Base-by-base conservation (phyloP, 805 yeast species). In the Trichomonascus vanleenenianus region DNA sequence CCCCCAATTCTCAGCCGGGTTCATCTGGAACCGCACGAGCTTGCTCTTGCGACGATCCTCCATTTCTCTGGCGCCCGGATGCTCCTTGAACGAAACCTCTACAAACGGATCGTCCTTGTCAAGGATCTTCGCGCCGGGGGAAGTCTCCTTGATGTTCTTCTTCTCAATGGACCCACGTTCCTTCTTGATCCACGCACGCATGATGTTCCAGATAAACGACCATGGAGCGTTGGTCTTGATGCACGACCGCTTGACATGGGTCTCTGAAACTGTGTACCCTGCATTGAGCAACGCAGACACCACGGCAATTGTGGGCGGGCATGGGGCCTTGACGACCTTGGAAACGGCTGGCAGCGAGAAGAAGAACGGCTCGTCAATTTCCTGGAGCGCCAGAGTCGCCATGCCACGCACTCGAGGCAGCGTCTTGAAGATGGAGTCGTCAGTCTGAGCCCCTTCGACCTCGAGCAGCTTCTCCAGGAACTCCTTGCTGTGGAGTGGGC, bases 1-100 rank as follows among this genome's bases (percentile, higher is more conserved):
- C 1, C 99, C 99, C 99, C 99, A 93, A 61, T 85, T 82, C 61
- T 85, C 85, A 1, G 87, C 76, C 12, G 99, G 99, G 59, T 89
- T 91, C 59, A 81, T 88, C 61, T 89, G 98, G 64, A 75, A 91
- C 56, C 96, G 73, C 11, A 87, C 87, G 60, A 91, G 77, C 64
- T 87, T 87, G 48, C 86, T 73, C 51, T 76, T 80, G 57, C 96
- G 74, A 44, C 86, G 67, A 45, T 65, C 69, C 54, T 78, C 78
- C 45, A 88, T 66, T 41, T 68, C 72, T 15, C 68, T 72, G 48
- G 88, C 76, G 65, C 44, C 74, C 75, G 64, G 81, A 78, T 34
- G 74, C 66, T 43, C 48, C 19, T 77, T 80, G 56, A 91, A 88
- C 32, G 81, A 76, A 45, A 64, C 61, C 30, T 54, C 56, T 42